Conservation (phyloP, 768 basidiomycete species). For the Lanmaoa rubissima region DNA sequence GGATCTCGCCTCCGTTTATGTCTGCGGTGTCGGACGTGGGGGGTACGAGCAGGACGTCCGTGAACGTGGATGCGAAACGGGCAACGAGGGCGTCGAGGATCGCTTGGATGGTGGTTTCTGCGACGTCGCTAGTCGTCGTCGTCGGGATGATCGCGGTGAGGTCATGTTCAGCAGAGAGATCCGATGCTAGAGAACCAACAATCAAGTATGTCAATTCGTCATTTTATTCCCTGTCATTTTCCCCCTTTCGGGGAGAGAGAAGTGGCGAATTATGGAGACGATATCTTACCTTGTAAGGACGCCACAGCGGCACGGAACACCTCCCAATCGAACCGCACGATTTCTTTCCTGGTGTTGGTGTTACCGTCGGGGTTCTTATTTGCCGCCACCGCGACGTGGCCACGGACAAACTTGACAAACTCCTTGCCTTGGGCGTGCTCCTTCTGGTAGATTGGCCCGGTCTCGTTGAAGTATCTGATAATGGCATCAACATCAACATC, state of each 20-base stretch:
- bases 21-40: too few species aligned
- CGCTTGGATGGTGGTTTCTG: background rate
- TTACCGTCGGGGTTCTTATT: background rate
- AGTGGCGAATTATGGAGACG: background rate
- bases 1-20: background rate
- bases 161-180: background rate
- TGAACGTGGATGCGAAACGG: background rate
- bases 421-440: slow-evolving; percentile 4
- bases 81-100: slow-evolving; percentile 2
- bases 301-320: background rate
- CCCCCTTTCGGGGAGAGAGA: background rate
- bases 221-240: background rate
- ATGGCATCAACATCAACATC: background rate
- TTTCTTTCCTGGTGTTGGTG: background rate
- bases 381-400: background rate
- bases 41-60: background rate
- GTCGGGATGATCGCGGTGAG: background rate
- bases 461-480: slow-evolving; percentile 11
- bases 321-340: slow-evolving; percentile 1
- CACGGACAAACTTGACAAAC: slow-evolving; percentile 3
- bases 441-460: slow-evolving; percentile 2
- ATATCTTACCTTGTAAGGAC: background rate
- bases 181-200: background rate
- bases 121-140: too few species aligned
- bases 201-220: background rate